These are phyloP conservation scores for Candida tibetensis DNA, from an alignment of 805 yeast genomes.

Conservation along the genomic window DNA sequence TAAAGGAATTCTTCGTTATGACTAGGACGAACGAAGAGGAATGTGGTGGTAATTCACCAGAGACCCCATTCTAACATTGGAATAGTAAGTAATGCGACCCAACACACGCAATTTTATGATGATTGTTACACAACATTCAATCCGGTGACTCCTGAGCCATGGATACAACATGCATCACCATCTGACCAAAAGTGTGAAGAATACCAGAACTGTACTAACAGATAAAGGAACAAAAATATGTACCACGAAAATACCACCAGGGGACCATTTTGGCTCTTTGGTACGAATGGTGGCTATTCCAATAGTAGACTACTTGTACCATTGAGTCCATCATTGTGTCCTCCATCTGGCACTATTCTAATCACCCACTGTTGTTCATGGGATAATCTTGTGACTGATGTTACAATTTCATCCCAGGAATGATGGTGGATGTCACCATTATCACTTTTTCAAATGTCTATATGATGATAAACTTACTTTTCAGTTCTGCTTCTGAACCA, in stretches of 20 bases:
- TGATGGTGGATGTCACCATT: too few species aligned
- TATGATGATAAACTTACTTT: slow-evolving; percentile 60
- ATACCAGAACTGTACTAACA: too few species aligned
- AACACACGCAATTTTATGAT: slow-evolving; percentile 11
- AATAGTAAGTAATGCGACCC: too few species aligned
- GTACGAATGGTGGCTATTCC: too few species aligned
- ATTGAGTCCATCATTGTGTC: slow-evolving; percentile 1
- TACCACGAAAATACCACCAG: too few species aligned
- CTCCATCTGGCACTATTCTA: background rate
- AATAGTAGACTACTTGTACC: background rate
- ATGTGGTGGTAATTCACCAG: too few species aligned
- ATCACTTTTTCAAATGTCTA: slow-evolving; percentile 4
- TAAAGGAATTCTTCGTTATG: slow-evolving; percentile 79
- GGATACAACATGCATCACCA: slow-evolving; percentile 97
- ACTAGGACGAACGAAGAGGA: too few species aligned
- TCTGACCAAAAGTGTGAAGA: slow-evolving; percentile 54
- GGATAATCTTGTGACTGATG: background rate
- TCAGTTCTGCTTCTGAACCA: slow-evolving; percentile 99
- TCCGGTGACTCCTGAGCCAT: slow-evolving; percentile 71
- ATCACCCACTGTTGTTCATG: background rate
- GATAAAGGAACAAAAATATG: too few species aligned
- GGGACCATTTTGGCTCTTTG: too few species aligned
- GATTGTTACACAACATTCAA: slow-evolving; percentile 17
- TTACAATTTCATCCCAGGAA: slow-evolving; percentile 11
- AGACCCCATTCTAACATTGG: too few species aligned